Evolutionary conservation across 2,329 filamentous ascomycete species (phyloP).

Genomic region (Ceratocystis smalleyi): DNA sequence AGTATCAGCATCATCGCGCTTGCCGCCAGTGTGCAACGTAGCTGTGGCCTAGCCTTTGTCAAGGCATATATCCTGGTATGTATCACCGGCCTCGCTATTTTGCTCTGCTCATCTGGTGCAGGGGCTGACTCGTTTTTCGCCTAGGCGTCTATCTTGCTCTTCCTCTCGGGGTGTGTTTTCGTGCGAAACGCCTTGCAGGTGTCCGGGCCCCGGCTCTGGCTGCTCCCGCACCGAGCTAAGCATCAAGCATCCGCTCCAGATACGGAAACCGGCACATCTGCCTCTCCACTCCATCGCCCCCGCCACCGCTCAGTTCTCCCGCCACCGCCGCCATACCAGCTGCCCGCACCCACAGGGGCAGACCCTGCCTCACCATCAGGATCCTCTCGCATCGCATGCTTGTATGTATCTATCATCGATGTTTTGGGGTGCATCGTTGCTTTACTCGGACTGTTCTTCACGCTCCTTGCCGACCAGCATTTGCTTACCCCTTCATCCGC

Average conservation of each 20-base stretch:
- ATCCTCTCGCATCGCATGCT: background rate
- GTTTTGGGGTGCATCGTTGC: background rate
- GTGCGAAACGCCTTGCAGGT: background rate
- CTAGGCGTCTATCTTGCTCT: slow-evolving; percentile 5
- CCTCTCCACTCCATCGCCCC: background rate
- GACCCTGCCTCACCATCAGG: background rate
- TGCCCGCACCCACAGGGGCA: background rate
- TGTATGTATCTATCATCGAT: slow-evolving; percentile 1
- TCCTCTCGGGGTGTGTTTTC: background rate
- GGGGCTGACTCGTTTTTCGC: background rate
- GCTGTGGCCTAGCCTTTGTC: slow-evolving; percentile 1
- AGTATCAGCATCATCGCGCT: slow-evolving; percentile 5
- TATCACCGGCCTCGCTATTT: background rate
- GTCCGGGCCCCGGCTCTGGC: background rate
- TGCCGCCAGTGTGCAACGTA: background rate
- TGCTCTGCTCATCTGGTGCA: background rate
- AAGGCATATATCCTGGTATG: slow-evolving; percentile 8
- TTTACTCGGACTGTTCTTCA: slow-evolving; percentile 7
- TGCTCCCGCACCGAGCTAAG: background rate
- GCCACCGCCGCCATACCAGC: background rate
- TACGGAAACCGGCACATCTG: too few species aligned
- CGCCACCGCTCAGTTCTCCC: background rate
- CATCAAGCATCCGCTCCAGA: background rate
- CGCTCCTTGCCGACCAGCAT: slow-evolving; percentile 1
- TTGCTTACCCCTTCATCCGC: background rate